Percentiles rank a stretch among this genome's conserved stretches.
phyloP scores from a whole-genome alignment of 2,329 filamentous ascomycete genomes.

The Aspergillus texensis region DNA sequence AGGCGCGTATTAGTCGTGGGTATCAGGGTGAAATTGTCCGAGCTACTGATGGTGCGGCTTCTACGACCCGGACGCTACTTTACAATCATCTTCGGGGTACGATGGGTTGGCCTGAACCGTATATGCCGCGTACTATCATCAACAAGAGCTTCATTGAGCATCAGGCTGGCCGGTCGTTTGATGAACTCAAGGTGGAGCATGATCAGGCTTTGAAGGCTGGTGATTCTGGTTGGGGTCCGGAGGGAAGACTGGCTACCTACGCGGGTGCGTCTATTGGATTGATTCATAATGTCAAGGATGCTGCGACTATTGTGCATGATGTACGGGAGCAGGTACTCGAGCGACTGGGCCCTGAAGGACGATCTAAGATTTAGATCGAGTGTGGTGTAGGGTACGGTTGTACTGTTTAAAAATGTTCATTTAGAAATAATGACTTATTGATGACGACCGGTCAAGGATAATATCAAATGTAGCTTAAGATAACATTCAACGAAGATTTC shows the following conservation, averaged over 20 bases:
- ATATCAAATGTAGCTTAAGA: not conserved
- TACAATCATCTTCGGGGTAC: conserved; percentile 62
- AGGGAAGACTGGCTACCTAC: conserved; percentile 55
- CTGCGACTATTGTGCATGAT: conserved; percentile 42
- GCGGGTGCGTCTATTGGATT: conserved; percentile 52
- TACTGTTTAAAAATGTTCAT: not conserved
- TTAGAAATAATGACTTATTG: not conserved
- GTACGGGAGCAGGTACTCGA: conserved; percentile 2
- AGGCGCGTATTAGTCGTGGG: conserved; percentile 54
- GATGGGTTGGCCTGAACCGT: conserved; percentile 61
- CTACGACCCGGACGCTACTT: conserved; percentile 54
- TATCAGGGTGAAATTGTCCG: conserved; percentile 56
- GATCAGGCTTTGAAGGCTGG: conserved; percentile 45
- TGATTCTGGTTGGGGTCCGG: conserved; percentile 51
- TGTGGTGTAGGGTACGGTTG: not conserved
- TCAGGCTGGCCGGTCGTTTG: conserved; percentile 46
- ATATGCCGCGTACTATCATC: conserved; percentile 60
- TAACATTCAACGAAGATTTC: not conserved
- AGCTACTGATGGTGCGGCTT: conserved; percentile 55
- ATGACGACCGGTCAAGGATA: not conserved
- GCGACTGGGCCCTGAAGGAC: not conserved
- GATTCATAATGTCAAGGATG: conserved; percentile 44
- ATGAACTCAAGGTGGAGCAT: conserved; percentile 49
- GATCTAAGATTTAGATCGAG: not conserved
- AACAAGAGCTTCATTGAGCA: conserved; percentile 58